Percentiles rank a stretch among this genome's conserved stretches.
These are phyloP conservation scores for Centella asiatica DNA, from an alignment of 129 eudicot genomes.

Conservation along the genomic window DNA sequence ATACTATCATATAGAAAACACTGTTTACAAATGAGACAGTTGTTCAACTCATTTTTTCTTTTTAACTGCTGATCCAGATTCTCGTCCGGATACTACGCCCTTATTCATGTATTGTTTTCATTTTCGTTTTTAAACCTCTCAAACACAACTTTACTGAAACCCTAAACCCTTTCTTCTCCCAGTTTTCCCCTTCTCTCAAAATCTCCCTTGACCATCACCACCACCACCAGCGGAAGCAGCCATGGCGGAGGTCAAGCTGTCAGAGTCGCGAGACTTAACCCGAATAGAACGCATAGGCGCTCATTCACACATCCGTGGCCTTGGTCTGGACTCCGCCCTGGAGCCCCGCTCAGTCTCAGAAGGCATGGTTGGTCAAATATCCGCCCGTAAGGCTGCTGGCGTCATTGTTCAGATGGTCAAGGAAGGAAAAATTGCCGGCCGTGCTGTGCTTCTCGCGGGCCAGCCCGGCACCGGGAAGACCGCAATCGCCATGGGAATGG, in stretches of 20 bases:
- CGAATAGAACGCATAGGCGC: constrained; percentile 89
- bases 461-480: constrained; percentile 95
- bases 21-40: too few species aligned
- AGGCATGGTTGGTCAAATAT: constrained; percentile 82
- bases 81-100: too few species aligned
- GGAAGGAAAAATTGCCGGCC: constrained; percentile 82
- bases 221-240: not conserved
- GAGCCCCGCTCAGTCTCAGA: constrained; percentile 73
- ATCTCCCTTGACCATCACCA: too few species aligned
- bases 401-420: constrained; percentile 93
- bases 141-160: too few species aligned
- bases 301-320: constrained; percentile 92
- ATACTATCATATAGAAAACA: too few species aligned
- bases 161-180: not conserved
- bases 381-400: constrained; percentile 88
- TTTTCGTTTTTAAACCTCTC: too few species aligned
- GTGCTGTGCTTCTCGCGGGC: constrained; percentile 86
- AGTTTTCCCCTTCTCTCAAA: not conserved
- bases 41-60: too few species aligned
- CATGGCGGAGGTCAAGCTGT: constrained; percentile 84
- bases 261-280: constrained; percentile 76
- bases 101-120: too few species aligned
- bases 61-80: too few species aligned
- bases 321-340: constrained; percentile 72
- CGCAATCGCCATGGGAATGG: constrained; percentile 98